Percentiles rank a stretch among this genome's conserved stretches.
phyloP scores from a whole-genome alignment of 1,284 basidiomycete species.

The Blastosporella zonata region DNA sequence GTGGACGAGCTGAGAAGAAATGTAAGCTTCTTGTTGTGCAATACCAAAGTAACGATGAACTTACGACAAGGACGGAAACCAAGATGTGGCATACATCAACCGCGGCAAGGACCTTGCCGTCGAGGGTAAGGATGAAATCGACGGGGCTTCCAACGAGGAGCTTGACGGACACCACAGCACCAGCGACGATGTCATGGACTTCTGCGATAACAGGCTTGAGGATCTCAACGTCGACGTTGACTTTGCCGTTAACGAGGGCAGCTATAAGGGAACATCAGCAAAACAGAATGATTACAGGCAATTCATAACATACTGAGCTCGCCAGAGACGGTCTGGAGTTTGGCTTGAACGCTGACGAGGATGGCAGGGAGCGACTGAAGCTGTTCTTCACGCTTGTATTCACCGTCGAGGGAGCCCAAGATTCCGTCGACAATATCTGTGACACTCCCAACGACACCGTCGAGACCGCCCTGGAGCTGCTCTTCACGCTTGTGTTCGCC shows the following conservation, averaged over 20 bases:
- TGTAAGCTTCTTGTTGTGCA: neutral
- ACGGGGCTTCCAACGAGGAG: conserved; percentile 6
- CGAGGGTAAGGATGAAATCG: conserved; percentile 6
- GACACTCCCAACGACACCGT: no score
- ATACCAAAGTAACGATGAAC: neutral
- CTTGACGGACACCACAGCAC: conserved; percentile 4
- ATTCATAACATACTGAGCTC: neutral
- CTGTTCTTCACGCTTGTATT: neutral
- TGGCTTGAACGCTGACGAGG: neutral
- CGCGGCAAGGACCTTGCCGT: conserved; percentile 9
- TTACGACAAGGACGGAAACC: conserved; percentile 10
- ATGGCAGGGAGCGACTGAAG: neutral
- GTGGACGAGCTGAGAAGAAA: neutral
- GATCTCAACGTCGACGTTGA: conserved; percentile 15
- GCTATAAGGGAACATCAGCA: neutral
- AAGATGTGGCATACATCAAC: conserved; percentile 13
- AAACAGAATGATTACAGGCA: neutral
- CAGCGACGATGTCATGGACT: conserved; percentile 4
- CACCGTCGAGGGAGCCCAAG: neutral
- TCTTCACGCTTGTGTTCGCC: no score
- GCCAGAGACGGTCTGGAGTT: neutral
- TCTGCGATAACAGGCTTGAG: conserved; percentile 9
- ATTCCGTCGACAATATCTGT: no score
- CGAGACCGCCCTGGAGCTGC: no score
- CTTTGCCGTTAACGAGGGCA: conserved; percentile 25